These are phyloP conservation scores for Candida khao-thaluensis DNA, from an alignment of 805 yeast species.

Conservation along the genomic window DNA sequence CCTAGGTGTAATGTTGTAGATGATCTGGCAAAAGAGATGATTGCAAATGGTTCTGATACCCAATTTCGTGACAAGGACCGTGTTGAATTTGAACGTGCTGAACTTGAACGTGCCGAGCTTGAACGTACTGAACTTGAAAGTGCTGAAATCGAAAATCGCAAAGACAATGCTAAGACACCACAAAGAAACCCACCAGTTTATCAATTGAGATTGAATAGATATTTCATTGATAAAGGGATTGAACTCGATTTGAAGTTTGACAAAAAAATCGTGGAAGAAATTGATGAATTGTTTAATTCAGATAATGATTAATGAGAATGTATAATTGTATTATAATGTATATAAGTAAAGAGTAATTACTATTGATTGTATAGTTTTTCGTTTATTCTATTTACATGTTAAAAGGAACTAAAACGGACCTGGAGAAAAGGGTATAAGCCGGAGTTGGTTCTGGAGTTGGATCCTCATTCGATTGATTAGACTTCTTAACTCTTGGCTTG, in stretches of 20 bases:
- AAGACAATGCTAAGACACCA: too few relatives aligned
- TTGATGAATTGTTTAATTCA: conserved; percentile 3
- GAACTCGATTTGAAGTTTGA: conserved; percentile 3
- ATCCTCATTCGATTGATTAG: background rate
- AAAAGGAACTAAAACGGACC: too few relatives aligned
- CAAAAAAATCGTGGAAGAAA: conserved; percentile 2
- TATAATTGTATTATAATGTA: conserved; percentile 1
- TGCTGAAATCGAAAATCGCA: too few relatives aligned
- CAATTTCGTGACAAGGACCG: background rate
- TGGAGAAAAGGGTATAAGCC: too few relatives aligned
- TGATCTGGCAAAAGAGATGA: background rate
- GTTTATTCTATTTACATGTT: conserved; percentile 4
- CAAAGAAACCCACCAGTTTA: background rate
- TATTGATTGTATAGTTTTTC: background rate
- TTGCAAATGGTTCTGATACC: background rate
- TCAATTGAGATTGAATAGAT: conserved; percentile 1
- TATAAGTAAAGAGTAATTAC: background rate
- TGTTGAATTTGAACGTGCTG: background rate
- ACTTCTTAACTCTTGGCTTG: conserved; percentile 25
- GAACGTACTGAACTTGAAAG: background rate
- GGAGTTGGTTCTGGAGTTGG: conserved; percentile 8
- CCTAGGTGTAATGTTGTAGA: conserved; percentile 10
- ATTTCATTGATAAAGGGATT: background rate
- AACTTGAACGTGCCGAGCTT: too few relatives aligned
- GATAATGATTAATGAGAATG: background rate